Evolutionary conservation across 2,329 filamentous ascomycete genomes (phyloP).

Genomic region (Neofusicoccum parvum): DNA sequence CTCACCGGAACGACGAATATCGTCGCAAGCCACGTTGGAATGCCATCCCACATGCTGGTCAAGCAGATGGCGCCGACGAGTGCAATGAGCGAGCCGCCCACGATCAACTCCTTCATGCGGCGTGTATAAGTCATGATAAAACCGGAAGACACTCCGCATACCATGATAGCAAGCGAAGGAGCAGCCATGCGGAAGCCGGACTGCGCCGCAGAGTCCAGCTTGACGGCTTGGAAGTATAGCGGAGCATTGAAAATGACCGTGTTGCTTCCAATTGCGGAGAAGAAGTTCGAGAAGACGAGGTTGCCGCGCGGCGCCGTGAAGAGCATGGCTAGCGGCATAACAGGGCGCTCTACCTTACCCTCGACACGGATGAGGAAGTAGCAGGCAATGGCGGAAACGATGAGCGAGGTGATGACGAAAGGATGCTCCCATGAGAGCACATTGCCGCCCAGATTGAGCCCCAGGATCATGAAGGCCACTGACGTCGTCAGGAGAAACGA

Average conservation of each 20-base stretch:
- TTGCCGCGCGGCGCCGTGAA: conserved; percentile 50
- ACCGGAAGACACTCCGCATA: conserved; percentile 45
- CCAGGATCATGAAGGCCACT: conserved; percentile 53
- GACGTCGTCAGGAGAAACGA: conserved; percentile 50
- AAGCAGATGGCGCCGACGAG: conserved; percentile 40
- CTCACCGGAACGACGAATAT: conserved; percentile 43
- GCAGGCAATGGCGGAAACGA: conserved; percentile 42
- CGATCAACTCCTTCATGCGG: conserved; percentile 45
- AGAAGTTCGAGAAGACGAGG: conserved; percentile 56
- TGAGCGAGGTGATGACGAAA: conserved; percentile 51
- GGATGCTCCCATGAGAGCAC: conserved; percentile 55
- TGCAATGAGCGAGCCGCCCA: conserved; percentile 41
- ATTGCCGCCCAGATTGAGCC: conserved; percentile 57
- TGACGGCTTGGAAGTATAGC: conserved; percentile 62
- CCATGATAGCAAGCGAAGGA: conserved; percentile 55
- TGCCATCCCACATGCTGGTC: conserved; percentile 39
- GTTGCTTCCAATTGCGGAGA: conserved; percentile 52
- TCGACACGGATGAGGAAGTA: conserved; percentile 48
- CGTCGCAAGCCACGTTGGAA: conserved; percentile 45
- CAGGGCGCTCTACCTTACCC: conserved; percentile 40
- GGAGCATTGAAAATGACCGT: conserved; percentile 71
- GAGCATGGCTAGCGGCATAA: conserved; percentile 54
- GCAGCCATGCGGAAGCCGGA: conserved; percentile 73
- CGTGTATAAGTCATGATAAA: conserved; percentile 49
- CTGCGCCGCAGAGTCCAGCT: conserved; percentile 63